These are phyloP conservation scores for Wickerhamiella vanderwaltii DNA, from an alignment of 805 yeast species.

Conservation along the genomic window DNA sequence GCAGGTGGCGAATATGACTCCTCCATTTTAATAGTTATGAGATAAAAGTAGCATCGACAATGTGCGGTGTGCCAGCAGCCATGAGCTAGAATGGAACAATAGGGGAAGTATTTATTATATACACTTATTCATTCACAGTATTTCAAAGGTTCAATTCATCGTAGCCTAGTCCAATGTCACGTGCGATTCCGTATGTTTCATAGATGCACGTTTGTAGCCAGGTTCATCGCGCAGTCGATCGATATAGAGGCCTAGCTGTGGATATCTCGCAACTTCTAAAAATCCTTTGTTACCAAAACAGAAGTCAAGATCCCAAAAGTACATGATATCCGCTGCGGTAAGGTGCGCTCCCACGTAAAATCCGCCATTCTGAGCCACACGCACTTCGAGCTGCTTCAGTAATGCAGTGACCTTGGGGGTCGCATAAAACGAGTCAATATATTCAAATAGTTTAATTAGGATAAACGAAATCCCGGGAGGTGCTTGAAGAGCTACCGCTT, in stretches of 20 bases:
- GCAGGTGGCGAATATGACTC: too few relatives aligned
- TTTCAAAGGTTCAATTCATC: too few relatives aligned
- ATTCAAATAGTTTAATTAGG: not conserved
- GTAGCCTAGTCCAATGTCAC: too few relatives aligned
- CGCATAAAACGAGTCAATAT: conserved; percentile 4
- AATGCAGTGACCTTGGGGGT: not conserved
- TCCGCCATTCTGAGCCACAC: not conserved
- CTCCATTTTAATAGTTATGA: too few relatives aligned
- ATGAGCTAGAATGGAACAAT: too few relatives aligned
- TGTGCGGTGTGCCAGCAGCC: too few relatives aligned
- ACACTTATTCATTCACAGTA: too few relatives aligned
- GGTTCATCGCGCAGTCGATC: not conserved
- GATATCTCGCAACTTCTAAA: not conserved
- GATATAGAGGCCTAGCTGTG: not conserved
- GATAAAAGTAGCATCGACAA: too few relatives aligned
- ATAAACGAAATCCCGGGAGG: not conserved
- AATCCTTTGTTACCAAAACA: not conserved
- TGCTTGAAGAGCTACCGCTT: not conserved
- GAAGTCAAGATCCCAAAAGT: not conserved
- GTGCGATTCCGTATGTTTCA: too few relatives aligned
- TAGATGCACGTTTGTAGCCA: not conserved
- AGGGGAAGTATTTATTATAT: too few relatives aligned
- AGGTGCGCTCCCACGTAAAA: not conserved
- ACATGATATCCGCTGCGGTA: conserved; percentile 6
- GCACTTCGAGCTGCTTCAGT: not conserved